These are phyloP conservation scores for Gaeumannomyces tritici DNA, from an alignment of 2,329 filamentous ascomycete genomes.

Conservation along the genomic window DNA sequence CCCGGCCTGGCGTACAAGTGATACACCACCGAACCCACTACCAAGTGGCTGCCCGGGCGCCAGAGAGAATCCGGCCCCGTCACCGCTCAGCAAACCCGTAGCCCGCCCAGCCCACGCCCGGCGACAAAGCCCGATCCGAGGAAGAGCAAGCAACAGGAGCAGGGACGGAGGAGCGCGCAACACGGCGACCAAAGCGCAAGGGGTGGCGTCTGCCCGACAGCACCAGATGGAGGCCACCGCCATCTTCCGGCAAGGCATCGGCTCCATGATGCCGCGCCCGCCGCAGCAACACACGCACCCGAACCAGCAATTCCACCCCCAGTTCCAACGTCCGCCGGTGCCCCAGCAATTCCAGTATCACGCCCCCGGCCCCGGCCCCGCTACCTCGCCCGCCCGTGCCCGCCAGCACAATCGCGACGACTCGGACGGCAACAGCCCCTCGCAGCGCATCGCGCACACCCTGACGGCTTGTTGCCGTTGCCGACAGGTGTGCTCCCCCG, in stretches of 20 bases:
- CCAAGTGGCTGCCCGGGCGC: not conserved
- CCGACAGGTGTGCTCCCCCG: constrained; percentile 50
- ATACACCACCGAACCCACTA: not conserved
- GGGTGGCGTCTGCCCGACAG: not conserved
- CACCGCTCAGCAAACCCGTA: not conserved
- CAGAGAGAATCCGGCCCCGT: not conserved
- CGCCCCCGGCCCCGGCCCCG: too few species aligned
- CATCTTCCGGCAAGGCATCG: constrained; percentile 50
- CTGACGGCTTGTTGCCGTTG: constrained; percentile 73
- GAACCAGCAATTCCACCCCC: constrained; percentile 11
- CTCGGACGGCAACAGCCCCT: constrained; percentile 38
- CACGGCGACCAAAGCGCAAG: not conserved
- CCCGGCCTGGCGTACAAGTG: not conserved
- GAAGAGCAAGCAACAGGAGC: not conserved
- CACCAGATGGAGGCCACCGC: constrained; percentile 46
- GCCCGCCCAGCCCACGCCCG: not conserved
- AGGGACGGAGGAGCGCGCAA: not conserved
- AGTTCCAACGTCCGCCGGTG: constrained; percentile 11
- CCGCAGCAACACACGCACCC: constrained; percentile 17
- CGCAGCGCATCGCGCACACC: constrained; percentile 64
- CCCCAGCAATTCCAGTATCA: constrained; percentile 5
- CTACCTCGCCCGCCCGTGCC: constrained; percentile 13
- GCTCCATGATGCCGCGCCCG: constrained; percentile 29
- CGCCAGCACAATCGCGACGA: constrained; percentile 26
- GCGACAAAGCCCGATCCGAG: not conserved